Evolutionary conservation across 2,329 filamentous ascomycete species (phyloP).

Genomic region (Diaporthe capsici): DNA sequence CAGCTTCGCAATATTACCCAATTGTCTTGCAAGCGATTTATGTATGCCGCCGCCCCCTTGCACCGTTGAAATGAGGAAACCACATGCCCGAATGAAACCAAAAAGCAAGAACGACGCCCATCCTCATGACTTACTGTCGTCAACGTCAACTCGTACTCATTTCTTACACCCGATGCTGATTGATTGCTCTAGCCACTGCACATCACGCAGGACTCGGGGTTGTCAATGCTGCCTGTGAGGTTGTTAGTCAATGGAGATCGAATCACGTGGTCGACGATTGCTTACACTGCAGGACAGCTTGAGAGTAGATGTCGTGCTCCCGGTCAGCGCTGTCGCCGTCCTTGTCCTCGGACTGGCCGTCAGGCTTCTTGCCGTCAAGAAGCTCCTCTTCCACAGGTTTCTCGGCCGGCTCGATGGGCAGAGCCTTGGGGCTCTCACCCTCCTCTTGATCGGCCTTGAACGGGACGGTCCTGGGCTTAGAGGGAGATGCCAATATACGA

Average conservation of each 20-base stretch:
- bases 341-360: slow-evolving; percentile 78
- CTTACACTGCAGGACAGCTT: slow-evolving; percentile 90
- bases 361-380: slow-evolving; percentile 61
- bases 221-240: slow-evolving; percentile 87
- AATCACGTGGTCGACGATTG: neutral
- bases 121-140: slow-evolving; percentile 22
- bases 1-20: slow-evolving; percentile 37
- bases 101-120: slow-evolving; percentile 33
- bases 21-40: slow-evolving; percentile 37
- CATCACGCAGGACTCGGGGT: slow-evolving; percentile 95
- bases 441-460: slow-evolving; percentile 86
- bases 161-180: slow-evolving; percentile 2
- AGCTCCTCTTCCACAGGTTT: slow-evolving; percentile 76
- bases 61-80: slow-evolving; percentile 25
- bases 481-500: slow-evolving; percentile 67
- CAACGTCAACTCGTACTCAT: slow-evolving; percentile 36
- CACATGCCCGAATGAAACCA: slow-evolving; percentile 26
- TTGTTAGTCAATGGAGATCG: slow-evolving; percentile 50
- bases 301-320: slow-evolving; percentile 94
- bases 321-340: slow-evolving; percentile 79
- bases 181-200: slow-evolving; percentile 82
- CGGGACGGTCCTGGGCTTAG: slow-evolving; percentile 67
- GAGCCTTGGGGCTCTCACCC: slow-evolving; percentile 82
- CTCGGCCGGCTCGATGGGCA: slow-evolving; percentile 79
- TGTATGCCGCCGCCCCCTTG: slow-evolving; percentile 27